A percentile compares a stretch with the other conserved stretches of the same genome.
Evolutionary conservation across 768 basidiomycete genomes (phyloP).

Genomic region (Phlegmacium glaucopus): DNA sequence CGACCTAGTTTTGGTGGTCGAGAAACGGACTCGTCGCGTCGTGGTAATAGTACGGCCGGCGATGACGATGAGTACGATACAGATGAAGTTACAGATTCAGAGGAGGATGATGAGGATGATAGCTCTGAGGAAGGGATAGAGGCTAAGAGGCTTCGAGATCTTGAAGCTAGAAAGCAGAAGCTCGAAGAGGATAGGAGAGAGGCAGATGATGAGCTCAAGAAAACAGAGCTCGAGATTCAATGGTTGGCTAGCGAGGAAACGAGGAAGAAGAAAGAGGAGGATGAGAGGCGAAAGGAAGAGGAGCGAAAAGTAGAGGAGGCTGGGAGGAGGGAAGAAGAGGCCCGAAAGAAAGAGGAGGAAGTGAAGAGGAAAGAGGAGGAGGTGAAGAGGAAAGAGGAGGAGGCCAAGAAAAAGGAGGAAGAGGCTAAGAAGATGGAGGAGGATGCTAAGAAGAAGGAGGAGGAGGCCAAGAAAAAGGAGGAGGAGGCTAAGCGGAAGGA

Average conservation of each 20-base stretch:
- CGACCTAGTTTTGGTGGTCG: too few relatives aligned
- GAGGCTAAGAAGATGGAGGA: slow-evolving; percentile 27
- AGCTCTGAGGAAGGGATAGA: too few relatives aligned
- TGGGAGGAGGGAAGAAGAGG: slow-evolving; percentile 18
- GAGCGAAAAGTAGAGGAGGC: not conserved
- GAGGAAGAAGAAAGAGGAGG: not conserved
- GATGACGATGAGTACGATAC: too few relatives aligned
- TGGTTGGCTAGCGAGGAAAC: not conserved
- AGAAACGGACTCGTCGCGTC: too few relatives aligned
- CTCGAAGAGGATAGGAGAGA: too few relatives aligned
- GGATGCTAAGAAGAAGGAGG: slow-evolving; percentile 20
- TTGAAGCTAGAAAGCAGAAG: too few relatives aligned
- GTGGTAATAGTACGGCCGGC: too few relatives aligned
- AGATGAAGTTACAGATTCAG: too few relatives aligned
- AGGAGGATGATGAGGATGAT: too few relatives aligned
- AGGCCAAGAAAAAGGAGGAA: slow-evolving; percentile 15
- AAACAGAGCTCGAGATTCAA: too few relatives aligned
- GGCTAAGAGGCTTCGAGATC: too few relatives aligned
- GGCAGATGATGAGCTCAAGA: too few relatives aligned
- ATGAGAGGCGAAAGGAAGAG: not conserved
- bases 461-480: slow-evolving; percentile 13
- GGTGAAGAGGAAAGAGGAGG: slow-evolving; percentile 16
- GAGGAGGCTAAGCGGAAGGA: slow-evolving; percentile 10
- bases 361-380: slow-evolving; percentile 29
- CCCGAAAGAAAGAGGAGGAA: slow-evolving; percentile 21